phyloP scores from a whole-genome alignment of 257 asterid genomes.

The Nicotiana tabacum region DNA sequence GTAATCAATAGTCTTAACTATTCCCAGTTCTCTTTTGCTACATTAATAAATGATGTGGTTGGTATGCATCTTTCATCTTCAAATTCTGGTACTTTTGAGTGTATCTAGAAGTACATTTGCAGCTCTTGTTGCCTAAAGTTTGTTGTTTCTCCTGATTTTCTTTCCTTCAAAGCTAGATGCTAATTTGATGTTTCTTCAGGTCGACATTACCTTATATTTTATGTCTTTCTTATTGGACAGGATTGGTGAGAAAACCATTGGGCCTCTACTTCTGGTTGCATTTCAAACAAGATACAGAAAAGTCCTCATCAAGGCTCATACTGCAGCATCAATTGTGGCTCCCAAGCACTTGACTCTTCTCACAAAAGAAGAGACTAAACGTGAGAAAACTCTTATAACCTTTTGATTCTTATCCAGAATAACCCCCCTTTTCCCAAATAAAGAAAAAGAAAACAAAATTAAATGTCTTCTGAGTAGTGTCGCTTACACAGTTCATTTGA shows the following conservation, averaged over 20 bases:
- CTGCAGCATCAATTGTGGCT: slow-evolving; percentile 49
- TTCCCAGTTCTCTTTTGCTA: background rate
- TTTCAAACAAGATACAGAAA: slow-evolving; percentile 83
- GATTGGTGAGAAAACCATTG: slow-evolving; percentile 79
- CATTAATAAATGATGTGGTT: background rate
- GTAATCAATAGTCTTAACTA: background rate
- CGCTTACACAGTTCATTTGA: background rate
- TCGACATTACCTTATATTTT: background rate
- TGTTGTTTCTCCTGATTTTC: background rate
- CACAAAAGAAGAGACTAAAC: slow-evolving; percentile 78
- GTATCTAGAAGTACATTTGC: background rate
- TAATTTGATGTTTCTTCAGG: background rate
- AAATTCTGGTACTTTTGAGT: background rate
- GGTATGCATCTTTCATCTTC: background rate
- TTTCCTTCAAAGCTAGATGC: background rate
- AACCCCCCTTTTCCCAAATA: background rate
- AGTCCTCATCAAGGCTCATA: slow-evolving; percentile 78
- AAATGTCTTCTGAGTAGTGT: background rate
- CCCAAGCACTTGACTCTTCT: slow-evolving; percentile 68
- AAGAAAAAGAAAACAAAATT: background rate
- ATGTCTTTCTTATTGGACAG: slow-evolving; percentile 30
- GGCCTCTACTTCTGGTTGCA: slow-evolving; percentile 88
- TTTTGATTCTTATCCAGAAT: background rate
- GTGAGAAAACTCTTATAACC: slow-evolving; percentile 35
- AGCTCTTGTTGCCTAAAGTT: background rate